Evolutionary conservation across 768 basidiomycete species (phyloP), one percentile per base, ranked within the genome.

Genomic region (Lactarius hengduanensis): DNA sequence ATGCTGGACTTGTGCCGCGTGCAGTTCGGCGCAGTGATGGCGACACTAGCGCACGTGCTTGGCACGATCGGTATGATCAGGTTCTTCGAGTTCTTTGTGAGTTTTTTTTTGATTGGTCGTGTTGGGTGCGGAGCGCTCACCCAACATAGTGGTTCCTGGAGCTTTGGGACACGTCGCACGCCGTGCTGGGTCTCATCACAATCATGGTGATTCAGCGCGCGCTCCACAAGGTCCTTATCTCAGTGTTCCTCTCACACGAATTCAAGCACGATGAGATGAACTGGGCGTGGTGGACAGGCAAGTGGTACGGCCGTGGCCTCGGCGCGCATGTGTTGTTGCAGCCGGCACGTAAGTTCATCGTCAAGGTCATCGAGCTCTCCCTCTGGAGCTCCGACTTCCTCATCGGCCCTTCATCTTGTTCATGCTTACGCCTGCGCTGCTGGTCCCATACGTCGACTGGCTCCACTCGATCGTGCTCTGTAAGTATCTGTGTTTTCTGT

Each of bases 211-310:
- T 99, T 59, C 96, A 98, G 77, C 85, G 97, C 57, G 89, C 92
- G 43, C 85, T 98, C 71, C 91, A 94, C 79, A 98, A 98, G 81
- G 86, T 96, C 68, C 82, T 97, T 62, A 98, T 98, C 69, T 84
- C 95, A 6, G 90, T 94, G 56, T 94, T 96, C 84, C 83, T 98
- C 56, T 93, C 94, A 30, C 90, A 97, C 73, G 97, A 99, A 78
- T 96, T 90, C 83, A 98, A 98, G 80, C 94, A 97, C 75, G 97
- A 99, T 74, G 95, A 98, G 80, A 96, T 93, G 32, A 98, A 98
- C 80, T 84, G 92, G 67, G 96, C 96, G 2, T 98, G 96, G 96
- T 99, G 97, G 97, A 95, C 96, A 20, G 96, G 95, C 68, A 90
- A 91, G 80, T 98, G 97, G 97, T 96, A 96, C 74, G 95, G 96